Evolutionary conservation across 805 yeast species (phyloP).

Genomic region (Zygosaccharomyces lentus): DNA sequence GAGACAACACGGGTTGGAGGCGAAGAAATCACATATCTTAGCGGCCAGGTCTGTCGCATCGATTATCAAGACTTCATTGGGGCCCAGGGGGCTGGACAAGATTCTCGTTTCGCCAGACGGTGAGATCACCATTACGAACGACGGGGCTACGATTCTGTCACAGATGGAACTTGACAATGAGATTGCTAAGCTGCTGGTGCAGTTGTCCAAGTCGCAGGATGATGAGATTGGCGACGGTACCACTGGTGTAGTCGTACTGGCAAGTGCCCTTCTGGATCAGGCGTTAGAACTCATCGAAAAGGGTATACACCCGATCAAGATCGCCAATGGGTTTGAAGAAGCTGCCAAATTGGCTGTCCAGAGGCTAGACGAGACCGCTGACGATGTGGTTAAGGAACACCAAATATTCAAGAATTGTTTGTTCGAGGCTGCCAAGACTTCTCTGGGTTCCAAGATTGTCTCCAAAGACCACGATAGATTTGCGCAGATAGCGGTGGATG

Average conservation of each 20-base stretch:
- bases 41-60: conserved; percentile 95
- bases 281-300: conserved; percentile 91
- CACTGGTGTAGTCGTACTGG: conserved; percentile 96
- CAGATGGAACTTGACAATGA: conserved; percentile 96
- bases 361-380: conserved; percentile 72
- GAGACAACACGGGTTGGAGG: conserved; percentile 73
- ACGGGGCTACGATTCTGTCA: conserved; percentile 93
- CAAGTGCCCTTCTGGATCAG: conserved; percentile 90
- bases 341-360: conserved; percentile 89
- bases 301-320: conserved; percentile 95
- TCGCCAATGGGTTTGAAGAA: conserved; percentile 95
- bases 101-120: conserved; percentile 94
- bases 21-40: conserved; percentile 78
- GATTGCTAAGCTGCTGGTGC: conserved; percentile 92
- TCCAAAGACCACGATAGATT: conserved; percentile 90
- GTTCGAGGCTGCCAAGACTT: conserved; percentile 88
- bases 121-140: conserved; percentile 95
- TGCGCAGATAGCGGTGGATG: conserved; percentile 96
- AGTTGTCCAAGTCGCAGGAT: conserved; percentile 90
- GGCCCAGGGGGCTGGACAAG: conserved; percentile 98
- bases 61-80: conserved; percentile 85
- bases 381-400: conserved; percentile 45
- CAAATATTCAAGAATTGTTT: conserved; percentile 44
- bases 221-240: conserved; percentile 99
- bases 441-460: conserved; percentile 92